phyloP scores from a whole-genome alignment of 1,139 yeast species.

The Yamadazyma atmosphaerica region DNA sequence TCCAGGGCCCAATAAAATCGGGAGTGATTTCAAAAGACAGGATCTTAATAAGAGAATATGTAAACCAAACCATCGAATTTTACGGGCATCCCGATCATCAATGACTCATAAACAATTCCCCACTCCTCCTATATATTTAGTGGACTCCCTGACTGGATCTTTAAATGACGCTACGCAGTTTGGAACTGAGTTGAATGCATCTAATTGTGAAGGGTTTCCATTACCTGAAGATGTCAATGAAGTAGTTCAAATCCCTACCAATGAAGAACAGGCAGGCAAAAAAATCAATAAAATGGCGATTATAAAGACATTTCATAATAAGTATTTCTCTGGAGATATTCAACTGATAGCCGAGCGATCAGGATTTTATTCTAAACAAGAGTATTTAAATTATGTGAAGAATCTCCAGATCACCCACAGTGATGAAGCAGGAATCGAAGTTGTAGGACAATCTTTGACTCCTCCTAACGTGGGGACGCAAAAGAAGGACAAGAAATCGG shows the following conservation, averaged over 20 bases:
- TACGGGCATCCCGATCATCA: conserved; percentile 37
- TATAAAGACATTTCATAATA: conserved; percentile 44
- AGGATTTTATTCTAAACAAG: conserved; percentile 36
- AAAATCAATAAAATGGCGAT: conserved; percentile 51
- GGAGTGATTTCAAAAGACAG: conserved; percentile 9
- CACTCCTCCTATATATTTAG: conserved; percentile 47
- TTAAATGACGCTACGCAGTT: conserved; percentile 70
- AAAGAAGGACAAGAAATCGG: conserved; percentile 17
- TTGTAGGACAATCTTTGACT: conserved; percentile 11
- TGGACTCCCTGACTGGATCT: conserved; percentile 67
- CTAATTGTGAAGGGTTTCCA: conserved; percentile 63
- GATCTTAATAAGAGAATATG: conserved; percentile 34
- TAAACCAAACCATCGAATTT: conserved; percentile 38
- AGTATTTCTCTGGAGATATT: conserved; percentile 9
- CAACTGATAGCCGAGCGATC: conserved; percentile 1
- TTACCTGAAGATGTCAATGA: conserved; percentile 60
- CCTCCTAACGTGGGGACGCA: conserved; percentile 5
- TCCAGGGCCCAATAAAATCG: too few relatives aligned
- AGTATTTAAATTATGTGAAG: conserved; percentile 27
- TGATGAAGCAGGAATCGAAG: conserved; percentile 18
- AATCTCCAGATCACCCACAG: conserved; percentile 16
- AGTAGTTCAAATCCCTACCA: conserved; percentile 67
- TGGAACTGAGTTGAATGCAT: conserved; percentile 73
- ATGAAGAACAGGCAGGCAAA: conserved; percentile 26
- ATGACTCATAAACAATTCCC: conserved; percentile 33